Conservation (phyloP, 768 basidiomycete genomes). For the Russula virescens region DNA sequence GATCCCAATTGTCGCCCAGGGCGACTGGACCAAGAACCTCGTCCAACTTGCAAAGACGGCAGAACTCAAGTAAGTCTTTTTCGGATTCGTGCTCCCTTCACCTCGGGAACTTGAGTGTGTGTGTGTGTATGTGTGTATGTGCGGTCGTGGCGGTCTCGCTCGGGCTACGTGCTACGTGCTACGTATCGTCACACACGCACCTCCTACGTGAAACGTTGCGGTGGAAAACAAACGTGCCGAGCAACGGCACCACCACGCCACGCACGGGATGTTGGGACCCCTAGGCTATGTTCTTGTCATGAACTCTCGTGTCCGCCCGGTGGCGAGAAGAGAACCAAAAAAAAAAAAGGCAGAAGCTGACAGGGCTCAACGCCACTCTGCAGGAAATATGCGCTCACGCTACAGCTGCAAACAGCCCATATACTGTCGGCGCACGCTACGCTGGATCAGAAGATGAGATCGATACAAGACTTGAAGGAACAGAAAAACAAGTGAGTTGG, state of each 20-base stretch:
- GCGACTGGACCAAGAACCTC: constrained; percentile 84
- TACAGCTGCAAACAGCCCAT: constrained; percentile 83
- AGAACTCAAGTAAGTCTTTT: constrained; percentile 68
- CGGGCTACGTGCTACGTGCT: too few relatives aligned
- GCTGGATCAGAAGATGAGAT: constrained; percentile 69
- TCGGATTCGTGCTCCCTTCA: too few relatives aligned
- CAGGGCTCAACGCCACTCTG: not conserved
- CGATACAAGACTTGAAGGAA: constrained; percentile 75
- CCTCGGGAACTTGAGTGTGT: too few relatives aligned
- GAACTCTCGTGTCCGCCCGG: not conserved
- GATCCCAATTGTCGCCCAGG: constrained; percentile 54
- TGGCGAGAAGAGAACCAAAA: not conserved
- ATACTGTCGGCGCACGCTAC: constrained; percentile 78
- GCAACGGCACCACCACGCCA: too few relatives aligned
- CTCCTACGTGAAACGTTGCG: too few relatives aligned
- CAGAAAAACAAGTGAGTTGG: constrained; percentile 73
- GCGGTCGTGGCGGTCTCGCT: too few relatives aligned
- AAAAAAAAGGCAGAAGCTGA: not conserved
- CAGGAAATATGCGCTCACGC: constrained; percentile 78
- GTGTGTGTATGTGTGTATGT: too few relatives aligned
- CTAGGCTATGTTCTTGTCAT: too few relatives aligned
- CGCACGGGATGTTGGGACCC: too few relatives aligned
- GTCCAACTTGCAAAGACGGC: constrained; percentile 84
- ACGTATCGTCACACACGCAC: too few relatives aligned
- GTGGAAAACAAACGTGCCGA: too few relatives aligned